Percentiles rank a stretch among this genome's conserved stretches.
phyloP scores from a whole-genome alignment of 768 basidiomycete genomes.

The Boletus subparvulus region DNA sequence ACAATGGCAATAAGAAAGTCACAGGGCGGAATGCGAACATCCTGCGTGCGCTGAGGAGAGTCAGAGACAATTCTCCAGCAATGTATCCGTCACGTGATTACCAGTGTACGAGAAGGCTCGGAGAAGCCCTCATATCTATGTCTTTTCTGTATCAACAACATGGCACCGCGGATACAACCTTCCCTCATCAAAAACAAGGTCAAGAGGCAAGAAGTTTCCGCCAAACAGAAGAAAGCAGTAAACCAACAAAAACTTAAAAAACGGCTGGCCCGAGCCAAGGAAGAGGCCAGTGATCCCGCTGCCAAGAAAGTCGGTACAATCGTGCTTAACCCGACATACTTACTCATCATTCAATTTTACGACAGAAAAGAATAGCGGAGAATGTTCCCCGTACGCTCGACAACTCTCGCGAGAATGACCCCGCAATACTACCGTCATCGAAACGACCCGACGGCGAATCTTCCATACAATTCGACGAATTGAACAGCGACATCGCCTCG shows the following conservation, averaged over 20 bases:
- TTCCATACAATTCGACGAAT: conserved; percentile 51
- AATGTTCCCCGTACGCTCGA: conserved; percentile 93
- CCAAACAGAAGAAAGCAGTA: conserved; percentile 76
- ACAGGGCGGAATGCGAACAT: conserved; percentile 28
- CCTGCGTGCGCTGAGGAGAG: background rate
- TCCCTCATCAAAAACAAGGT: conserved; percentile 83
- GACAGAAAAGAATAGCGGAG: conserved; percentile 78
- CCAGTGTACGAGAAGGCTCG: background rate
- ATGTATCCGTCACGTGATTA: conserved; percentile 19
- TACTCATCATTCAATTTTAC: background rate
- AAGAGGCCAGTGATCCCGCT: conserved; percentile 72
- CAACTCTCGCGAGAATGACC: conserved; percentile 86
- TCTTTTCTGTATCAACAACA: conserved; percentile 31
- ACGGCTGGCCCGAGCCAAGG: conserved; percentile 74
- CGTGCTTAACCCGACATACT: background rate
- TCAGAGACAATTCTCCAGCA: background rate
- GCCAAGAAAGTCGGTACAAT: conserved; percentile 64
- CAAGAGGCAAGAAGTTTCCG: conserved; percentile 76
- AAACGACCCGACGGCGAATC: conserved; percentile 31
- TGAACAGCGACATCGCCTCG: conserved; percentile 64
- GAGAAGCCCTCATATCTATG: background rate
- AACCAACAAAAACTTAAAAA: conserved; percentile 78
- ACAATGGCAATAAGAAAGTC: conserved; percentile 37
- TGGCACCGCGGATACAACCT: conserved; percentile 63
- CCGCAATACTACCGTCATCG: conserved; percentile 38